Percentiles rank a stretch among this genome's conserved stretches.
These are phyloP conservation scores for Mucor indicus DNA, from an alignment of 371 early-diverging fungal genomes.

Conservation along the genomic window DNA sequence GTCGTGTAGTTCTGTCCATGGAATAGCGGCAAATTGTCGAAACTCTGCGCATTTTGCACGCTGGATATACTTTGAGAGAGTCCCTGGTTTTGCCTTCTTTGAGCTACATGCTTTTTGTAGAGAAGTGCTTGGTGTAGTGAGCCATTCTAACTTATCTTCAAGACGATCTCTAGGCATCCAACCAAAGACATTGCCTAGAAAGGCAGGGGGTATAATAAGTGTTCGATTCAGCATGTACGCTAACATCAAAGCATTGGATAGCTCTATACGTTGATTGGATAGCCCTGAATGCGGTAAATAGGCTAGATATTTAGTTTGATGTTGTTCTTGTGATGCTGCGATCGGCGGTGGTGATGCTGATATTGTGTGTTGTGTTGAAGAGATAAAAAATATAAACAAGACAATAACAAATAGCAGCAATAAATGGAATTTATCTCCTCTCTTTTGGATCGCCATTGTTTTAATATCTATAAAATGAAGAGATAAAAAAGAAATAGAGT, in stretches of 20 bases:
- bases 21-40: slow-evolving; percentile 23
- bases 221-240: slow-evolving; percentile 54
- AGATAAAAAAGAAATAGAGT: too few relatives aligned
- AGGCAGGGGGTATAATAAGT: slow-evolving; percentile 53
- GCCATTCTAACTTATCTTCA: slow-evolving; percentile 21
- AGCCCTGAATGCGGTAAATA: slow-evolving; percentile 58
- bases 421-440: too few relatives aligned
- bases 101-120: too few relatives aligned
- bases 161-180: slow-evolving; percentile 31
- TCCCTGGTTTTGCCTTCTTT: slow-evolving; percentile 18
- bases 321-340: neutral
- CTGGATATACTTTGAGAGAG: slow-evolving; percentile 17
- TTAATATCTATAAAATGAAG: too few relatives aligned
- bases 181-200: slow-evolving; percentile 36
- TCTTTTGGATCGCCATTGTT: too few relatives aligned
- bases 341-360: too few relatives aligned
- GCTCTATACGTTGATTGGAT: slow-evolving; percentile 56
- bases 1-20: slow-evolving; percentile 36
- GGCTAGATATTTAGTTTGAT: too few relatives aligned
- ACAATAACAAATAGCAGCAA: too few relatives aligned
- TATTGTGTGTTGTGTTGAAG: neutral
- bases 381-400: neutral
- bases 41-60: slow-evolving; percentile 27
- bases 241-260: slow-evolving; percentile 54
- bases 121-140: slow-evolving; percentile 26